These are phyloP conservation scores for Tuctoria greenei DNA, from an alignment of 176 grass and related monocot genomes.

Conservation along the genomic window DNA sequence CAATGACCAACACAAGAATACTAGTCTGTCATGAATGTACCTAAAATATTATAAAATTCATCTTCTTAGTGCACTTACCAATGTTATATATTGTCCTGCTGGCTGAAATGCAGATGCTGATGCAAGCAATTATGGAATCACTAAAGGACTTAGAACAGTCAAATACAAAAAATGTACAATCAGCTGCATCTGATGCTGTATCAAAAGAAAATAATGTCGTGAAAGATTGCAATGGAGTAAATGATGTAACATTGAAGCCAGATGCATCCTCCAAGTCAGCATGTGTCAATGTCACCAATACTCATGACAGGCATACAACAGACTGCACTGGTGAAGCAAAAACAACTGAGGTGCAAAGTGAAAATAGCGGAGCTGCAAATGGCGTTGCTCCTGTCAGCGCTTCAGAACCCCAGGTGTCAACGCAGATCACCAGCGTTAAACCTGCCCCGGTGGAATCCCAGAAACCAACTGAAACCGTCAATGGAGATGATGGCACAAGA, in stretches of 20 bases:
- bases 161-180: slow-evolving; percentile 43
- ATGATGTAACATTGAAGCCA: slow-evolving; percentile 23
- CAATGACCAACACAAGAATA: background rate
- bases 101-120: slow-evolving; percentile 76
- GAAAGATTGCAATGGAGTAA: slow-evolving; percentile 27
- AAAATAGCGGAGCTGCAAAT: slow-evolving; percentile 9
- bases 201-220: slow-evolving; percentile 31
- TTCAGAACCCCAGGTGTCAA: slow-evolving; percentile 27
- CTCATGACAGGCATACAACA: slow-evolving; percentile 16
- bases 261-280: slow-evolving; percentile 25
- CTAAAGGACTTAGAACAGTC: slow-evolving; percentile 74
- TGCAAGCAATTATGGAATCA: slow-evolving; percentile 88
- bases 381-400: background rate
- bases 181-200: slow-evolving; percentile 38
- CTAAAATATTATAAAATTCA: background rate
- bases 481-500: slow-evolving; percentile 59
- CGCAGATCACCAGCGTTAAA: slow-evolving; percentile 31
- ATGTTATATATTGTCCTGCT: background rate
- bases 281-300: background rate
- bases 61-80: background rate
- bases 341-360: slow-evolving; percentile 14
- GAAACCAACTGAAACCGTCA: slow-evolving; percentile 41
- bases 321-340: slow-evolving; percentile 32
- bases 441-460: slow-evolving; percentile 31
- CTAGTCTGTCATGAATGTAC: background rate